Base-by-base conservation (phyloP, 768 basidiomycete genomes). In the Mrakia gelida region DNA sequence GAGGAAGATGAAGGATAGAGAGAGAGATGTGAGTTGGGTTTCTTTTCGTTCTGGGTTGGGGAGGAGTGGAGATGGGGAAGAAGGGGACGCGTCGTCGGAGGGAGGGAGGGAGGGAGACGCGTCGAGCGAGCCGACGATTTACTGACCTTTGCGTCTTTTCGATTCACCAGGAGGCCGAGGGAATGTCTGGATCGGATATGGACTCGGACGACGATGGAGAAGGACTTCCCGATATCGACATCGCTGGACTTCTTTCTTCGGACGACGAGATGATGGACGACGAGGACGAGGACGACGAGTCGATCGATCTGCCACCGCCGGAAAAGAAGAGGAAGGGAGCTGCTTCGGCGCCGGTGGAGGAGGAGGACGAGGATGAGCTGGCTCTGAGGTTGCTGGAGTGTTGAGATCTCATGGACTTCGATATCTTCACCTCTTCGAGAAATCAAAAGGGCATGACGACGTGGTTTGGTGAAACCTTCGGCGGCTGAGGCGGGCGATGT, bases 1-100 rank as follows among this genome's bases (percentile, higher is more conserved):
- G 87, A 86, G 92, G 80, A 96, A 95, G 85, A 86, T 92, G 82
- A 96, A 95, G 85, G 91, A 93, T 76, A 87, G 88, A 54, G 92
- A 93, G 82, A 86, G 84, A 75, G 87, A 84, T 82, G 87, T 84
- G 67, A 76, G 83, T 81, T 84, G 77, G 54, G 86, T 84, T 75
- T 81, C 82, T 77, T 52, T 45, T 79, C 9, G 45, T 45, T 45
- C 45, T 15, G 5, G 45, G 5, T 15, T 45, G 7, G 5, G 45
- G 45, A 45, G 15, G 45, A n/a, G n/a, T n/a, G n/a, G n/a, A n/a
- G n/a, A 10, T 26, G 49, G 81, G 8, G n/a, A 54, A 28, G 1
- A 38, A 65, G 38, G n/a, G 63, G 16, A 30, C 28, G 28, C 45
- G 45, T 38, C 9, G 11, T 32, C 26, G 28, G 59, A 68, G 28